Evolutionary conservation across 2,329 filamentous ascomycete genomes (phyloP).

Genomic region (Sphaerulina musiva): DNA sequence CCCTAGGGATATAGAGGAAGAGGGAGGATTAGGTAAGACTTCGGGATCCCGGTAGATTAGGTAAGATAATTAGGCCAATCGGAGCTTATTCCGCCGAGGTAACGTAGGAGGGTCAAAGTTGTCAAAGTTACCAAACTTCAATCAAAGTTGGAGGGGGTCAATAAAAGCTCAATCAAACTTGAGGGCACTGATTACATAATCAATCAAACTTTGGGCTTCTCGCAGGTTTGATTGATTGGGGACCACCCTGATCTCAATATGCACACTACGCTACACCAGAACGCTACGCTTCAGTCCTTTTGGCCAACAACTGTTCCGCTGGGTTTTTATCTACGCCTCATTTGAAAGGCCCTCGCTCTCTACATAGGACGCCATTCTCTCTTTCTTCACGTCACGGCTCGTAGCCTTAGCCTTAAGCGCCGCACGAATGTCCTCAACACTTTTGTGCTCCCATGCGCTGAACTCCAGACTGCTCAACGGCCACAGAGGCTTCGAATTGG

Average conservation of each 20-base stretch:
- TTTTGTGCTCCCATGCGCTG: constrained; percentile 34
- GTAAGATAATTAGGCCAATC: no score
- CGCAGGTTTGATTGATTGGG: no score
- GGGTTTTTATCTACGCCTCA: neutral
- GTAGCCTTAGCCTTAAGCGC: constrained; percentile 39
- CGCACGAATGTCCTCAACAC: constrained; percentile 39
- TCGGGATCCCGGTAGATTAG: no score
- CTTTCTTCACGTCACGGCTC: constrained; percentile 26
- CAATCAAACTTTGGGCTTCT: no score
- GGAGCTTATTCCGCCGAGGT: no score
- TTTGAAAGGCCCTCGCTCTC: constrained; percentile 17
- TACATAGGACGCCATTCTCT: constrained; percentile 22
- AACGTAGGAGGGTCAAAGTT: no score
- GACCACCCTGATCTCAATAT: neutral
- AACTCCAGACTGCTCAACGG: constrained; percentile 46
- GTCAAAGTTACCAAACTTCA: no score
- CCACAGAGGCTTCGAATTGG: constrained; percentile 51
- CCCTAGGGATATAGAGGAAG: no score
- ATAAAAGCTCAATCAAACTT: no score
- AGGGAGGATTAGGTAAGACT: no score
- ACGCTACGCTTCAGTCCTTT: constrained; percentile 3
- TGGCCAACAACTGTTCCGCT: neutral
- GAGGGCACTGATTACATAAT: no score
- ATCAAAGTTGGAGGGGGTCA: no score
- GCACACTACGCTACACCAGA: constrained; percentile 1